These are phyloP conservation scores for Bondarzewia mesenterica DNA, from an alignment of 1,284 basidiomycete species.

Conservation along the genomic window DNA sequence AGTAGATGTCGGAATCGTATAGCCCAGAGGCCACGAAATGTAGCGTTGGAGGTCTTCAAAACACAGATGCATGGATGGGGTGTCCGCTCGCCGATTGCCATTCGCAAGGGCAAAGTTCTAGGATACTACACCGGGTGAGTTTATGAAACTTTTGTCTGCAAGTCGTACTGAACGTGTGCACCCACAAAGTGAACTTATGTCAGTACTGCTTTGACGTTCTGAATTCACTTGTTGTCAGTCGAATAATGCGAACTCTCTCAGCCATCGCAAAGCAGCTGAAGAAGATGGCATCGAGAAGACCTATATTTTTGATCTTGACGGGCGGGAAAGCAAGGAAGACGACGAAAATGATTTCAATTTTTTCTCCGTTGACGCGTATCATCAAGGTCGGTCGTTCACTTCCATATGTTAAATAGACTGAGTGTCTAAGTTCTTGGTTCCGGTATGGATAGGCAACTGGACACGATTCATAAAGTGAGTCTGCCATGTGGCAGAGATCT, in stretches of 20 bases:
- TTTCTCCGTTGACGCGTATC: slow-evolving; percentile 42
- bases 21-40: slow-evolving; percentile 27
- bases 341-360: slow-evolving; percentile 22
- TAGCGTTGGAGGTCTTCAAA: slow-evolving; percentile 29
- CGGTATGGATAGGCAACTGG: slow-evolving; percentile 49
- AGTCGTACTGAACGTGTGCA: neutral
- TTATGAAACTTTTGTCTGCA: neutral
- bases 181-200: slow-evolving; percentile 19
- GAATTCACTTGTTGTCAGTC: neutral
- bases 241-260: slow-evolving; percentile 15
- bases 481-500: neutral
- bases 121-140: slow-evolving; percentile 57
- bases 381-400: slow-evolving; percentile 29
- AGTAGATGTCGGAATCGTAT: slow-evolving; percentile 25
- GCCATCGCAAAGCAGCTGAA: slow-evolving; percentile 32
- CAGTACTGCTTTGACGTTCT: slow-evolving; percentile 1
- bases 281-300: slow-evolving; percentile 23
- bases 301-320: slow-evolving; percentile 57
- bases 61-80: slow-evolving; percentile 29
- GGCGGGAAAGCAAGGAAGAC: slow-evolving; percentile 26
- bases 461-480: slow-evolving; percentile 63
- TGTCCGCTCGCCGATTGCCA: slow-evolving; percentile 23
- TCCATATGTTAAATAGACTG: neutral
- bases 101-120: slow-evolving; percentile 46
- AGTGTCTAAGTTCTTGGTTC: slow-evolving; percentile 1